Conservation (phyloP, 768 basidiomycete genomes). For the Tricholoma bakamatsutake region DNA sequence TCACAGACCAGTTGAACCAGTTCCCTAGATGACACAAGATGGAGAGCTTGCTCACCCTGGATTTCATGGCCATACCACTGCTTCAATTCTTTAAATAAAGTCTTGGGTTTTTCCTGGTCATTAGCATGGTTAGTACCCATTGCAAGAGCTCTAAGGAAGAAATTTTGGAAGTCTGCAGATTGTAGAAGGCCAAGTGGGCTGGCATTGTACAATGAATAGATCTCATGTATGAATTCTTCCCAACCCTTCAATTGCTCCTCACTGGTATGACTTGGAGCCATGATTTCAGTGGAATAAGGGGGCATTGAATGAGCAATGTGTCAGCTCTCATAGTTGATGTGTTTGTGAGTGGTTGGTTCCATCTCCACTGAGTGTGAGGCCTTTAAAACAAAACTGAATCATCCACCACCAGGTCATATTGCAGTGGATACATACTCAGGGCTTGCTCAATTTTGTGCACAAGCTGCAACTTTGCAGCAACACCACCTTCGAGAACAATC, state of each 20-base stretch:
- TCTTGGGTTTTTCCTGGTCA: constrained; percentile 12
- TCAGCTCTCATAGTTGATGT: constrained; percentile 13
- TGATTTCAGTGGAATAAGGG: not conserved
- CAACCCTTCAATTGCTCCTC: constrained; percentile 13
- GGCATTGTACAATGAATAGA: not conserved
- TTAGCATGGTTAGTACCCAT: constrained; percentile 22
- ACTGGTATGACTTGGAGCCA: constrained; percentile 19
- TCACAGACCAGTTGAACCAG: constrained; percentile 11
- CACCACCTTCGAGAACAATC: constrained; percentile 10
- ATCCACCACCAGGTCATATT: too few species aligned
- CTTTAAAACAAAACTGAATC: too few species aligned
- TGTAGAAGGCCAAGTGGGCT: not conserved
- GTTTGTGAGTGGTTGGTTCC: constrained; percentile 16
- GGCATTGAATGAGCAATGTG: not conserved
- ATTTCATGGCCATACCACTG: constrained; percentile 3
- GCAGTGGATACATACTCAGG: not conserved
- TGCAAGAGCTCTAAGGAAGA: constrained; percentile 4
- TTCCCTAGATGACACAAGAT: constrained; percentile 4
- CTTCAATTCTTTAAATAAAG: constrained; percentile 12
- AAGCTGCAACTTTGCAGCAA: constrained; percentile 15
- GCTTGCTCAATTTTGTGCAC: constrained; percentile 1
- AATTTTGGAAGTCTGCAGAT: not conserved
- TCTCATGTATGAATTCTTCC: not conserved
- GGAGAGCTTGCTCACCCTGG: constrained; percentile 12
- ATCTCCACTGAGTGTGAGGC: constrained; percentile 14